These are phyloP conservation scores for Capsicum rhomboideum DNA, from an alignment of 257 asterid genomes.

Conservation along the genomic window DNA sequence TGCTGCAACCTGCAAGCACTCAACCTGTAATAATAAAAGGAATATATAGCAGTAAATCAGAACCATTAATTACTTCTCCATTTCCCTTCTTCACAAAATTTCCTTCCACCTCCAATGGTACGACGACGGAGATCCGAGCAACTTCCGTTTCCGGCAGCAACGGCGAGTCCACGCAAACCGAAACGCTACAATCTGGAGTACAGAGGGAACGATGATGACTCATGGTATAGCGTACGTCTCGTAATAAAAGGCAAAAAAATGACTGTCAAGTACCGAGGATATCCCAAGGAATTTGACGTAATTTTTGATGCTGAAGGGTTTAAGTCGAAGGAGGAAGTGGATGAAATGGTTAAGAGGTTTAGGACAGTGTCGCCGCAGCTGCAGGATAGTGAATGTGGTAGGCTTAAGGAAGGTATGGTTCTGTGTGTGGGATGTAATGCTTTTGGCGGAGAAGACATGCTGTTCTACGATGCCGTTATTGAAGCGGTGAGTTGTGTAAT, in stretches of 20 bases:
- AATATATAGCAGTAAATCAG: too few relatives aligned
- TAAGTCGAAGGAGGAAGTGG: slow-evolving; percentile 16
- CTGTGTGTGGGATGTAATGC: slow-evolving; percentile 41
- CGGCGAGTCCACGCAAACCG: neutral
- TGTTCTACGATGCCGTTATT: slow-evolving; percentile 45
- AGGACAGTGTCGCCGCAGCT: slow-evolving; percentile 34
- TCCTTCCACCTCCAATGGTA: too few relatives aligned
- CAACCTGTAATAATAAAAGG: too few relatives aligned
- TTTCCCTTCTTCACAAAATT: too few relatives aligned
- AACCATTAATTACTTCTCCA: too few relatives aligned
- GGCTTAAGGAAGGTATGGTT: slow-evolving; percentile 15
- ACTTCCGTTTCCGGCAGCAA: neutral
- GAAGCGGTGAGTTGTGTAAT: slow-evolving; percentile 30
- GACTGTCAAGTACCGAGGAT: slow-evolving; percentile 17
- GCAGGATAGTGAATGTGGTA: slow-evolving; percentile 26
- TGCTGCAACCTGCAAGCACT: too few relatives aligned
- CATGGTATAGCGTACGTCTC: slow-evolving; percentile 38
- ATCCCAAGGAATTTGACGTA: neutral
- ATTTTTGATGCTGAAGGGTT: slow-evolving; percentile 11
- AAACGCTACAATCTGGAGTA: slow-evolving; percentile 18
- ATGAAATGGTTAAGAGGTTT: slow-evolving; percentile 24
- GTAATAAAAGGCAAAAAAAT: slow-evolving; percentile 8
- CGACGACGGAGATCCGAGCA: too few relatives aligned
- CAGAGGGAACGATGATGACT: slow-evolving; percentile 34
- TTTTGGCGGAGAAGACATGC: slow-evolving; percentile 22